Base-by-base conservation (phyloP, 2,329 filamentous ascomycete genomes). In the Trichoderma sp. region DNA sequence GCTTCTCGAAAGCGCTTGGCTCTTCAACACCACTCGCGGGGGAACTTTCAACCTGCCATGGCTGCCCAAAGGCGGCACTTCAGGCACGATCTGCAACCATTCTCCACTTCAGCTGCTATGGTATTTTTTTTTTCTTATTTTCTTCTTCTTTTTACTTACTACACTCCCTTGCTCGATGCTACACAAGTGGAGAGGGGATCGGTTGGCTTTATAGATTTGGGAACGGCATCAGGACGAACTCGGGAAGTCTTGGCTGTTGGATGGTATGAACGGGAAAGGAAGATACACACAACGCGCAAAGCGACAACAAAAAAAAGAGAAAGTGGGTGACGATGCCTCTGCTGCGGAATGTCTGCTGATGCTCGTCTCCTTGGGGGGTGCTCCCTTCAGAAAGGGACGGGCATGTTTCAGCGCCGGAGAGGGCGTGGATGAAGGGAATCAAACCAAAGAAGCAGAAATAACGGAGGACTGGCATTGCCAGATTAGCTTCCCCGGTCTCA, bases 11-110 rank as follows among this genome's bases (percentile, higher is more conserved):
- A 52, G 64, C 65, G 45, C 50, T 21, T 67, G 61, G 56, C 56
- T 52, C 62, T 74, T 74, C 72, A 72, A 72, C 71, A 68, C 48
- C 66, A 69, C 65, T 58, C 54, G 68, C 69, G 72, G 69, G 64
- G 66, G 69, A 71, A 60, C 24, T 39, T 66, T 24, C 56, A 34
- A 50, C 41, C 26, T 54, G 58, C 50, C 45, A 47, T 66, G 30
- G 51, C 51, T 66, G 52, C 64, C 51, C 41, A 58, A 63, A 50
- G 59, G 30, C 47, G 43, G 52, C 39, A 47, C 34, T 61, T 66
- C 47, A 52, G 64, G 52, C 51, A 51, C 44, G 64, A 43, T 70
- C 69, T 70, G 69, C 69, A 71, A 69, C 71, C 67, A 58, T 72
- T 72, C 67, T 73, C 70, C 51, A 69, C 68, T 74, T 70, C 67